Percentiles rank a stretch among this genome's conserved stretches.
Evolutionary conservation across 1,284 basidiomycete species (phyloP).

Genomic region (Moesziomyces aphidis): DNA sequence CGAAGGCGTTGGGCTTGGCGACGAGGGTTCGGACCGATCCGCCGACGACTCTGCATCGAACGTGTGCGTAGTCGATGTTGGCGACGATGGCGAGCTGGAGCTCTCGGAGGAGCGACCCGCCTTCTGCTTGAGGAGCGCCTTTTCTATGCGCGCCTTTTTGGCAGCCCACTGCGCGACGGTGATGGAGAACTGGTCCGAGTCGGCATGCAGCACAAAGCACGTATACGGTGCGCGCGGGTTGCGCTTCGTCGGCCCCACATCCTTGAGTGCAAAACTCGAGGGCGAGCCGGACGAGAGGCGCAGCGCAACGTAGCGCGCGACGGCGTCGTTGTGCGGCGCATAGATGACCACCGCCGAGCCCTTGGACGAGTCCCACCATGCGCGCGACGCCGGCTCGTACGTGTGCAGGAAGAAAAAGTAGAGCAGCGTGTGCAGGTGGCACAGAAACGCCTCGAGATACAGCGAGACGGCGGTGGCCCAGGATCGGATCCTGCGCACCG

Average conservation of each 20-base stretch:
- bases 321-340: conserved; percentile 44
- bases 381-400: conserved; percentile 28
- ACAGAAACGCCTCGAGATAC: conserved; percentile 34
- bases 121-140: conserved; percentile 25
- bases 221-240: conserved; percentile 46
- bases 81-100: conserved; percentile 28
- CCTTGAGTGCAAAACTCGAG: conserved; percentile 40
- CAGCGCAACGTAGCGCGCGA: conserved; percentile 38
- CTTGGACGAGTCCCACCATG: conserved; percentile 45
- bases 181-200: conserved; percentile 43
- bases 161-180: conserved; percentile 52
- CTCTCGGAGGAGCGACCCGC: conserved; percentile 3
- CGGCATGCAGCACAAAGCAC: conserved; percentile 47
- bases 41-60: conserved; percentile 12
- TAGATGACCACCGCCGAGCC: conserved; percentile 48
- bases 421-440: conserved; percentile 28
- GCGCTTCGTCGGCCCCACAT: conserved; percentile 27
- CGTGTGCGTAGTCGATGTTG: conserved; percentile 13
- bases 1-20: background rate
- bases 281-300: conserved; percentile 45
- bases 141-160: conserved; percentile 45
- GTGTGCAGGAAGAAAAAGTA: conserved; percentile 37
- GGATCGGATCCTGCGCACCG: conserved; percentile 28
- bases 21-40: conserved; percentile 8
- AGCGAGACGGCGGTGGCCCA: conserved; percentile 30